Base-by-base conservation (phyloP, 2,329 filamentous ascomycete species). In the Scleromitrula shiraiana region DNA sequence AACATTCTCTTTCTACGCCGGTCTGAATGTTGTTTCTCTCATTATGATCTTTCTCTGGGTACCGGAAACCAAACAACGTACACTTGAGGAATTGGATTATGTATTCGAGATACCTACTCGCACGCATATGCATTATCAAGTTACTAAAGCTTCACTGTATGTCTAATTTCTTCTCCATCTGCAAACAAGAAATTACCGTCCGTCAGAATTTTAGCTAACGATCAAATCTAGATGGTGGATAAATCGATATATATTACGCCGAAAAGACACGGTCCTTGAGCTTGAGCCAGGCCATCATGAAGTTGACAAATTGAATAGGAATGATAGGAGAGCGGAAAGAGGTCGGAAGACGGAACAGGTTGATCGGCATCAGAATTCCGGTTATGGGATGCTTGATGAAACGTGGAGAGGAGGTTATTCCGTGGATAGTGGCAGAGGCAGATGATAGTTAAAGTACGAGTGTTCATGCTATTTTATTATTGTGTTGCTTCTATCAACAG, bases 31-130 rank as follows among this genome's bases (percentile, higher is more conserved):
- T 1, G 56, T 76, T 2, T 75, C 74, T 0, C 67, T 79, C 35
- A 47, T 72, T 30, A 68, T 78, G 64, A 77, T 80, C 26, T 76
- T 78, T 57, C 64, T 77, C 19, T 72, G 69, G 56, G 64, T 79
- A 5, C 74, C 75, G 2, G 77, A 81, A 61, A 81, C 78, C 7
- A 81, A 81, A 64, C 74, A 61, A n/a, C 48, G 56, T 20, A 61
- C 60, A 24, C 46, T 63, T 1, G 61, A 63, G 38, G 60, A 63
- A 43, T 48, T 63, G 33, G 59, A 63, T 55, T 75, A 76, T 82
- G 36, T 79, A 41, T 78, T 77, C 40, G 56, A 47, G 7, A 53
- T 62, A 6, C 48, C 59, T 5, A 60, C 54, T 4, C 45, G 56
- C 23, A 53, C 49, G 5, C 55, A 58, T 43, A 60, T 60, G 53